phyloP scores from a whole-genome alignment of 2,329 filamentous ascomycete species.

The Periglandula ipomoeae region DNA sequence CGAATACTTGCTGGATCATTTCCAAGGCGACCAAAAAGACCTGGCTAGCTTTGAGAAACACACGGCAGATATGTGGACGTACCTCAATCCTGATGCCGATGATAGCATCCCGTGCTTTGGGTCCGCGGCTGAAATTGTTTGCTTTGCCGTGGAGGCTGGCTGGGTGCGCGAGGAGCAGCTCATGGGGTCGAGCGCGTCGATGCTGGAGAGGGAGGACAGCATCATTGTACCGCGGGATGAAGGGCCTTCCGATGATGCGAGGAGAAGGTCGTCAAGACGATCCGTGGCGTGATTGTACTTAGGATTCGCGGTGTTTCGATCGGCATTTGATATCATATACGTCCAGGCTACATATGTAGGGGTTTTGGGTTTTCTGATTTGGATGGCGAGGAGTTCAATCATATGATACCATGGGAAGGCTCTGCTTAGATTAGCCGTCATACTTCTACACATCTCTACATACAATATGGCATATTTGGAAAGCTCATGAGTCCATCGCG shows the following conservation, averaged over 20 bases:
- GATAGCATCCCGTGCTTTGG: slow-evolving; percentile 40
- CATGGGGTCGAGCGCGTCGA: slow-evolving; percentile 25
- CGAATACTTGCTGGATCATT: slow-evolving; percentile 39
- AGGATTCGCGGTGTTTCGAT: not conserved
- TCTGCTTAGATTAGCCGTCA: not conserved
- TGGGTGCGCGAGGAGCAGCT: slow-evolving; percentile 48
- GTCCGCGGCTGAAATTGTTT: slow-evolving; percentile 46
- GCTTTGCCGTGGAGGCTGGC: slow-evolving; percentile 47
- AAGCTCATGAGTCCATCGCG: too few relatives aligned
- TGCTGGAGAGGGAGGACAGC: slow-evolving; percentile 31
- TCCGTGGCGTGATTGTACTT: not conserved
- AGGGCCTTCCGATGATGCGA: slow-evolving; percentile 11
- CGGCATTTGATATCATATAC: too few relatives aligned
- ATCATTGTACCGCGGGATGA: slow-evolving; percentile 27
- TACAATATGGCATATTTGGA: too few relatives aligned
- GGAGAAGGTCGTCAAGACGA: slow-evolving; percentile 18
- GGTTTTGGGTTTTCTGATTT: too few relatives aligned
- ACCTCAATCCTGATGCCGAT: slow-evolving; percentile 43
- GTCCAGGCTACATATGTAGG: too few relatives aligned
- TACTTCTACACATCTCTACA: too few relatives aligned
- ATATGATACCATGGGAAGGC: not conserved
- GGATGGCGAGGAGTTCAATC: not conserved
- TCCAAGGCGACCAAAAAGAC: slow-evolving; percentile 36
- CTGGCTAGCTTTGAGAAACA: slow-evolving; percentile 35
- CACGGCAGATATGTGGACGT: slow-evolving; percentile 44